phyloP scores from a whole-genome alignment of 345 rosid species.

The Gossypium longicalyx region DNA sequence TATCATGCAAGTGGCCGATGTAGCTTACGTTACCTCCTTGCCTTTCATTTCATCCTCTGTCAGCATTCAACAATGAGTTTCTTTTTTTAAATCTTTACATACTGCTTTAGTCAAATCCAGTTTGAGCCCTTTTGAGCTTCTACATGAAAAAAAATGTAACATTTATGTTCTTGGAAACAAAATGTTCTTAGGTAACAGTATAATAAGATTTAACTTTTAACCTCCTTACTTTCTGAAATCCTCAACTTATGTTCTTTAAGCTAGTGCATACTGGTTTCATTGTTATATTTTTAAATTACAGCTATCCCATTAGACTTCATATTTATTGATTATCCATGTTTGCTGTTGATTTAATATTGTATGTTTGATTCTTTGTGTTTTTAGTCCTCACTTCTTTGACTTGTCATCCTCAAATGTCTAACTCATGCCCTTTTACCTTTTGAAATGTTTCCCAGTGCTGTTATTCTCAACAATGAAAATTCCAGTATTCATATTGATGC shows the following conservation, averaged over 20 bases:
- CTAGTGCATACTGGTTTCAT: background rate
- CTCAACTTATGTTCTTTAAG: slow-evolving; percentile 8
- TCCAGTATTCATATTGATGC: slow-evolving; percentile 88
- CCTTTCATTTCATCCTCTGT: background rate
- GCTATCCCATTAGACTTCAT: background rate
- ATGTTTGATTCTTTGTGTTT: background rate
- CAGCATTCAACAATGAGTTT: background rate
- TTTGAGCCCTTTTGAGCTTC: background rate
- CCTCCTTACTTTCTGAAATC: background rate
- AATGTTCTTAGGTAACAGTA: background rate
- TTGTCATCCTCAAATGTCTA: background rate
- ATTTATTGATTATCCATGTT: background rate
- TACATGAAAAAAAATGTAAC: background rate
- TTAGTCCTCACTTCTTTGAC: background rate
- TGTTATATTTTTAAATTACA: background rate
- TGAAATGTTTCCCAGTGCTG: slow-evolving; percentile 57
- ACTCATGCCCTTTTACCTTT: slow-evolving; percentile 5
- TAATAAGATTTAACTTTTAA: background rate
- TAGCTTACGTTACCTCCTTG: background rate
- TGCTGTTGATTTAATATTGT: background rate
- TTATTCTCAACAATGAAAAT: slow-evolving; percentile 64
- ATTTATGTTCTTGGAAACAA: background rate
- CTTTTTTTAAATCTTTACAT: background rate
- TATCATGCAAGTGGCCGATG: background rate
- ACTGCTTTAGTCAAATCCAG: background rate